A percentile compares a stretch with the other conserved stretches of the same genome.
Conservation (phyloP, 1,284 basidiomycete species). For the Rhizoctonia solani region DNA sequence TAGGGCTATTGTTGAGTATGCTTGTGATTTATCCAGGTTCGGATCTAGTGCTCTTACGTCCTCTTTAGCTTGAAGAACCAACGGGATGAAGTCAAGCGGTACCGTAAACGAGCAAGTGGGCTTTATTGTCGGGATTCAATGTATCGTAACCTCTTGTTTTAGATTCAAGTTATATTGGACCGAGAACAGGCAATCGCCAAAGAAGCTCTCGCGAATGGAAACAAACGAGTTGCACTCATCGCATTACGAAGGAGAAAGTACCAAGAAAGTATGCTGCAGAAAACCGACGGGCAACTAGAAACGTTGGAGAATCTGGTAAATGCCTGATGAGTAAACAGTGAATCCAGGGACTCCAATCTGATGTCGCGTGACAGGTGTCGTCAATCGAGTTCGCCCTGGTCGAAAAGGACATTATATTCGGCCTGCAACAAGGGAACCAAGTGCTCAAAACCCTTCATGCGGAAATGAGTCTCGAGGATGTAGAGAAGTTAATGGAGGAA, state of each 20-base stretch:
- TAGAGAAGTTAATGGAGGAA: conserved; percentile 92
- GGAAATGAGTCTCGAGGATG: conserved; percentile 88
- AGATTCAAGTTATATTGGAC: conserved; percentile 88
- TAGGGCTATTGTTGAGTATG: conserved; percentile 90
- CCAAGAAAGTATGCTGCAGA: conserved; percentile 83
- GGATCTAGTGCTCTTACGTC: background rate
- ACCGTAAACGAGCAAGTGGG: conserved; percentile 82
- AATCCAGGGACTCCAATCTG: background rate
- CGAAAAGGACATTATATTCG: conserved; percentile 90
- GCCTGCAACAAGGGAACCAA: conserved; percentile 89
- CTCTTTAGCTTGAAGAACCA: conserved; percentile 82
- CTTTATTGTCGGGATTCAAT: too few species aligned
- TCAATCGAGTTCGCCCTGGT: conserved; percentile 96
- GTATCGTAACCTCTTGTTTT: conserved; percentile 15
- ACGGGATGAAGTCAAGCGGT: conserved; percentile 92
- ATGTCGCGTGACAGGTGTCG: conserved; percentile 76
- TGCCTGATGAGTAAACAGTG: conserved; percentile 33
- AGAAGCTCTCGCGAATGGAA: conserved; percentile 75
- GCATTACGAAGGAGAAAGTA: conserved; percentile 91
- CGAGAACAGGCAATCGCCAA: conserved; percentile 90
- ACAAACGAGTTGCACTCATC: conserved; percentile 84
- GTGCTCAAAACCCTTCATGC: conserved; percentile 92
- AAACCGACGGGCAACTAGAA: conserved; percentile 90
- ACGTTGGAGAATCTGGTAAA: conserved; percentile 87
- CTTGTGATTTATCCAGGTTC: conserved; percentile 3